Base-by-base conservation (phyloP, 2,329 filamentous ascomycete species). In the Penicillium digitatum region DNA sequence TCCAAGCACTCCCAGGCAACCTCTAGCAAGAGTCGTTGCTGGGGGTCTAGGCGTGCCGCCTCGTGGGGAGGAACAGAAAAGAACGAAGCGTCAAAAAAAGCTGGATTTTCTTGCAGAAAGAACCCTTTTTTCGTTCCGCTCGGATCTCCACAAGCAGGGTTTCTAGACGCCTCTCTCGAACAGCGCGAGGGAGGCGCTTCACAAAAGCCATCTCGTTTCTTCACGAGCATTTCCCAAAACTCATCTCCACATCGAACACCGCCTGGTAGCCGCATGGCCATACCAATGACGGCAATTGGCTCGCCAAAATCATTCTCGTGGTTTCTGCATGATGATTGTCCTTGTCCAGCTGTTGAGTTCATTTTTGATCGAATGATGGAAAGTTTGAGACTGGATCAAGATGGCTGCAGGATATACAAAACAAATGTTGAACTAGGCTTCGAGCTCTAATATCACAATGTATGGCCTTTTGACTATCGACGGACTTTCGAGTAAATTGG, bases 1-100 rank as follows among this genome's bases (percentile, higher is more conserved):
- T 74, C 71, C 26, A 74, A 47, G 16, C 64, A 67, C 48, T 74
- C 72, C 37, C 65, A 63, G 5, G 63, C 61, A 10, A 72, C 65
- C 40, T 74, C 72, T 2, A 71, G 48, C n/a, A 70, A 48, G 2
- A 65, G 59, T 11, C 69, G 56, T 48, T 72, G 72, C 45, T 73
- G 69, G 0, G 71, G 72, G 45, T 73, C 72, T 6, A 67, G 43
- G 5, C 49, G 48, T 32, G 54, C 63, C 1, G 62, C 59, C 49
- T 73, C 71, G 0, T 34, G 38, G 2, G 55, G 48, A 20, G 53
- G 55, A 34, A 72, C 64, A 0, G 60, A 52, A 27, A 71, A 74
- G 43, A 72, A 71, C 0, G 48, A 35, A 2, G 57, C 29, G 26
- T 73, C 70, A 9, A 72, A 58, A 5, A 22, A 26, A 2, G 39